Base-by-base conservation (phyloP, 352 stramenopile species). In the Pythium vanterpoolii region DNA sequence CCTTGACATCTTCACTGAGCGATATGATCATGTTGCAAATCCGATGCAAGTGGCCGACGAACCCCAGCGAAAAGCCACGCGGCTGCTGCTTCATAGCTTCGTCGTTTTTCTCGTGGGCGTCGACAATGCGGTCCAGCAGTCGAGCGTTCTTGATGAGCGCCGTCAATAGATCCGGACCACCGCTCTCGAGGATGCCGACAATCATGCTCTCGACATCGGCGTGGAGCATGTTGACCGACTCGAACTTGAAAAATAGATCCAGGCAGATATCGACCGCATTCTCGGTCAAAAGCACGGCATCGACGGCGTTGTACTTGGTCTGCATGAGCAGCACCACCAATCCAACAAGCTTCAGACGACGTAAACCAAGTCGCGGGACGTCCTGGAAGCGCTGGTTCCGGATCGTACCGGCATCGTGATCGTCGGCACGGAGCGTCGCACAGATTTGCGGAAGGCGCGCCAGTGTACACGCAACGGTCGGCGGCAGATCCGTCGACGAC, bases 1-100 rank as follows among this genome's bases (percentile, higher is more conserved):
- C 82, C 39, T 79, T 82, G 24, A 87, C 71, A 39, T 95, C 85
- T 34, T 95, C 83, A 5, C 81, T 66, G 51, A 95, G 76, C 11
- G 76, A 89, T 60, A 92, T 81, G 28, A 95, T 83, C 79, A 89
- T 90, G 67, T 92, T 90, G 66, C 78, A 91, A 38, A 95, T 93
- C 36, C 84, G 83, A 54, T 92, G 77, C 26, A 95, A 68, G 55
- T 95, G 83, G 1, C 86, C 86, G 36, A 95, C 73, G 50, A 76
- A 95, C 21, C 86, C 86, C n/a, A 91, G 67, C 11, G 84, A 87
- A 61, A 83, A 89, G 2, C 78, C 81, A 48, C 86, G 86, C 2
- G 77, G 69, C 38, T 52, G 43, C 40, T 72, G 64, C 40, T 74
- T 71, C 2, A 73, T 75, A 13, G 75, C 82, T 45, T 82, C 78